phyloP scores from a whole-genome alignment of 441 rosid species.

The Eruca vesicaria region DNA sequence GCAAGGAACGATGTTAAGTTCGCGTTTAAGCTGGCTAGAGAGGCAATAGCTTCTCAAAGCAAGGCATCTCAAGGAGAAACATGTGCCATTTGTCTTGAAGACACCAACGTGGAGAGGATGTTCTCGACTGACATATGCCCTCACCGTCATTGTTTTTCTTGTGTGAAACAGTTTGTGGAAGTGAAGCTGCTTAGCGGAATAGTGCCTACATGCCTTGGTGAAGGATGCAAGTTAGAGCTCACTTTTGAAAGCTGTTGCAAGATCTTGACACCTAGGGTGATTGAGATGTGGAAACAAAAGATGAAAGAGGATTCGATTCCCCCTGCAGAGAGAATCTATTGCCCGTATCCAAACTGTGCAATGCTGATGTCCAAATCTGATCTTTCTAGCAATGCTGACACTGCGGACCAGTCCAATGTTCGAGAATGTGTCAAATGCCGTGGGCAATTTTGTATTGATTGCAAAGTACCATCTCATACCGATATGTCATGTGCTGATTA shows the following conservation, averaged over 20 bases:
- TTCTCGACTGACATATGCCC: constrained; percentile 55
- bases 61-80: constrained; percentile 38
- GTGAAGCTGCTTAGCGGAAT: constrained; percentile 60
- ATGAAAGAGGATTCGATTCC: constrained; percentile 65
- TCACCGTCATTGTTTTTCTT: constrained; percentile 64
- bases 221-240: constrained; percentile 53
- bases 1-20: background rate
- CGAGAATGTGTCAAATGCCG: constrained; percentile 58
- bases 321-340: constrained; percentile 54
- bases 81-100: constrained; percentile 67
- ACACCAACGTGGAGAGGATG: constrained; percentile 40
- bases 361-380: constrained; percentile 63
- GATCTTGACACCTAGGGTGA: constrained; percentile 49
- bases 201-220: constrained; percentile 56
- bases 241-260: constrained; percentile 46
- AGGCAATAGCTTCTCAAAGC: background rate
- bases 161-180: constrained; percentile 70
- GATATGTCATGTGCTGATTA: constrained; percentile 59
- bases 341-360: constrained; percentile 72
- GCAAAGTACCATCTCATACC: constrained; percentile 74
- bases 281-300: constrained; percentile 44
- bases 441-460: constrained; percentile 56
- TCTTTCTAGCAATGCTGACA: constrained; percentile 30
- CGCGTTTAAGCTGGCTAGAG: background rate
- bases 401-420: constrained; percentile 26